Evolutionary conservation across 1,284 basidiomycete genomes (phyloP).

Genomic region (Mycosarcoma mackinlayi): DNA sequence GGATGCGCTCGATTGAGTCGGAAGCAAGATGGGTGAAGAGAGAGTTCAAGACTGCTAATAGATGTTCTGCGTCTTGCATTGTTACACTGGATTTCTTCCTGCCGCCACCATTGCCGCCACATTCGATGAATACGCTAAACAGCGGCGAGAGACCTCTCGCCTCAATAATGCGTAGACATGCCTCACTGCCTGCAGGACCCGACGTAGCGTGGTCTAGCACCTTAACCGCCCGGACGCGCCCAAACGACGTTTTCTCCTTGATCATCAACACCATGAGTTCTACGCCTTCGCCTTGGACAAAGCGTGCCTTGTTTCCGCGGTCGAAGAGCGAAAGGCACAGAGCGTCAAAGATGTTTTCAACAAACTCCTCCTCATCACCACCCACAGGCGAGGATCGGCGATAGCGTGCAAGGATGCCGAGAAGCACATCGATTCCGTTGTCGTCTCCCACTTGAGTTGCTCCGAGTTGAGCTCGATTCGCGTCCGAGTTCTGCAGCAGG

Average conservation of each 20-base stretch:
- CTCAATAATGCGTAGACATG: slow-evolving; percentile 75
- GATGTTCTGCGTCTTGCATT: slow-evolving; percentile 80
- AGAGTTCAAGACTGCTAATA: slow-evolving; percentile 86
- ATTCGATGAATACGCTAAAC: slow-evolving; percentile 89
- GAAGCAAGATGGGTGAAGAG: slow-evolving; percentile 88
- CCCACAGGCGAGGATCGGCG: slow-evolving; percentile 82
- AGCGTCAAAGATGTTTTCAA: slow-evolving; percentile 94
- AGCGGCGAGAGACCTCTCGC: slow-evolving; percentile 86
- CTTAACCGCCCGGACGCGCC: slow-evolving; percentile 73
- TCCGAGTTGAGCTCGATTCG: slow-evolving; percentile 24
- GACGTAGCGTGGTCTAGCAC: slow-evolving; percentile 90
- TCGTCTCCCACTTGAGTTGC: slow-evolving; percentile 66
- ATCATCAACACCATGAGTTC: slow-evolving; percentile 97
- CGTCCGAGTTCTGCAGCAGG: slow-evolving; percentile 74
- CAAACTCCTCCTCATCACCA: slow-evolving; percentile 92
- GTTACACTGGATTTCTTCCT: slow-evolving; percentile 9
- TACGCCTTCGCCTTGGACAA: slow-evolving; percentile 86
- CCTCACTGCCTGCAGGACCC: slow-evolving; percentile 74
- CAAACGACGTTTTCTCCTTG: slow-evolving; percentile 80
- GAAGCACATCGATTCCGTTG: slow-evolving; percentile 81
- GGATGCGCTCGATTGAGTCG: slow-evolving; percentile 82
- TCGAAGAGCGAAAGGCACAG: slow-evolving; percentile 79
- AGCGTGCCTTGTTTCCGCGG: slow-evolving; percentile 16
- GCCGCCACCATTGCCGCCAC: not conserved
- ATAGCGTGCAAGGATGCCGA: slow-evolving; percentile 79